Percentiles rank a stretch among this genome's conserved stretches.
These are phyloP conservation scores for Moringa oleifera DNA, from an alignment of 345 rosid species.

Conservation along the genomic window DNA sequence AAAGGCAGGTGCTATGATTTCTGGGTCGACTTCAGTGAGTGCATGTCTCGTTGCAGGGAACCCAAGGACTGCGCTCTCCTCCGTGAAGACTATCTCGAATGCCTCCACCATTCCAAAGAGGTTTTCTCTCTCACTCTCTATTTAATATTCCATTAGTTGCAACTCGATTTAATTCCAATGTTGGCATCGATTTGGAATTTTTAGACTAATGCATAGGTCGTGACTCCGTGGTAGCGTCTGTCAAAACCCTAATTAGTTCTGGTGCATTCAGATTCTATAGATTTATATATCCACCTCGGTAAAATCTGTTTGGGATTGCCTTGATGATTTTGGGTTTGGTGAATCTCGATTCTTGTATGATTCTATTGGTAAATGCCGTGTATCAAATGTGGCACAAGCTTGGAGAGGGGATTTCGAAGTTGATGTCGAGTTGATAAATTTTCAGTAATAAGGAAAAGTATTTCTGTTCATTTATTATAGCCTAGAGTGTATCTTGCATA, in stretches of 20 bases:
- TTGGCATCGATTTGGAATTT: background rate
- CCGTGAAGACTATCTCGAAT: constrained; percentile 94
- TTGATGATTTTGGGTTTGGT: background rate
- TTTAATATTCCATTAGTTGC: background rate
- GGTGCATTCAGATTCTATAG: background rate
- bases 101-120: constrained; percentile 99
- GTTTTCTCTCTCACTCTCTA: constrained; percentile 23
- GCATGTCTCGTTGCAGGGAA: constrained; percentile 88
- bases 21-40: constrained; percentile 88
- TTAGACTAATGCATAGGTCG: background rate
- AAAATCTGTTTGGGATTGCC: background rate
- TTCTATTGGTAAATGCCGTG: no score
- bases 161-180: background rate
- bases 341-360: background rate
- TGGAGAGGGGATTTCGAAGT: background rate
- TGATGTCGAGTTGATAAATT: background rate
- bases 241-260: constrained; percentile 9
- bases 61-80: constrained; percentile 92
- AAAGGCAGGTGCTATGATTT: constrained; percentile 96
- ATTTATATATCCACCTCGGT: background rate
- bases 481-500: no score
- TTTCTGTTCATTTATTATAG: background rate
- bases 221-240: background rate
- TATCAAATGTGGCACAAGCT: background rate
- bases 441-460: no score